Conservation (phyloP, 1,284 basidiomycete genomes). For the Trichosporon asahii region DNA sequence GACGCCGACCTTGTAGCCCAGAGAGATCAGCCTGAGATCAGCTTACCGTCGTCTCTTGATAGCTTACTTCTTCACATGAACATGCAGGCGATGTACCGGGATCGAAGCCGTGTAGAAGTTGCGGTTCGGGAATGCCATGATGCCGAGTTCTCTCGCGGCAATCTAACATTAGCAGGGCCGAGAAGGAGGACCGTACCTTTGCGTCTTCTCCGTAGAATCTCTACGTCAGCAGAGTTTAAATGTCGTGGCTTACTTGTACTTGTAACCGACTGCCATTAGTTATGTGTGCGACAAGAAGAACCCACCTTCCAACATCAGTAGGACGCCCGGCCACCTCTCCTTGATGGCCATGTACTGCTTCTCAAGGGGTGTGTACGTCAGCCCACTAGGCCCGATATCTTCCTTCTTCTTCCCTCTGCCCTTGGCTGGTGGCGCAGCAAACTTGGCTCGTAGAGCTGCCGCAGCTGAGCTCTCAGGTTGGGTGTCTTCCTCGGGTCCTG, state of each 20-base stretch:
- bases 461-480: slow-evolving; percentile 26
- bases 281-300: neutral
- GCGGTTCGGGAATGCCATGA: slow-evolving; percentile 60
- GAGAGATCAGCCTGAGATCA: slow-evolving; percentile 66
- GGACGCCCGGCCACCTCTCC: slow-evolving; percentile 65
- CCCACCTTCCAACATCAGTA: slow-evolving; percentile 72
- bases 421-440: slow-evolving; percentile 26
- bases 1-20: slow-evolving; percentile 86
- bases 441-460: slow-evolving; percentile 35
- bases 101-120: slow-evolving; percentile 82
- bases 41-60: neutral
- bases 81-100: slow-evolving; percentile 71
- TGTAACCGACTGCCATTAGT: slow-evolving; percentile 65
- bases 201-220: slow-evolving; percentile 86
- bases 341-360: slow-evolving; percentile 73
- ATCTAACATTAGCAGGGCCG: slow-evolving; percentile 53
- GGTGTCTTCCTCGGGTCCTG: slow-evolving; percentile 21
- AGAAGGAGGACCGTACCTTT: slow-evolving; percentile 54
- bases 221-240: neutral
- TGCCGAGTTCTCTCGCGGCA: slow-evolving; percentile 72
- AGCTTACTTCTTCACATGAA: slow-evolving; percentile 80
- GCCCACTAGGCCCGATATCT: slow-evolving; percentile 69
- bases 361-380: slow-evolving; percentile 77
- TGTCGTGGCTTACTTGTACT: slow-evolving; percentile 58
- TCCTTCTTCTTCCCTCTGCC: slow-evolving; percentile 49